Base-by-base conservation (phyloP, 306 rosid genomes). In the Medicago arabica region DNA sequence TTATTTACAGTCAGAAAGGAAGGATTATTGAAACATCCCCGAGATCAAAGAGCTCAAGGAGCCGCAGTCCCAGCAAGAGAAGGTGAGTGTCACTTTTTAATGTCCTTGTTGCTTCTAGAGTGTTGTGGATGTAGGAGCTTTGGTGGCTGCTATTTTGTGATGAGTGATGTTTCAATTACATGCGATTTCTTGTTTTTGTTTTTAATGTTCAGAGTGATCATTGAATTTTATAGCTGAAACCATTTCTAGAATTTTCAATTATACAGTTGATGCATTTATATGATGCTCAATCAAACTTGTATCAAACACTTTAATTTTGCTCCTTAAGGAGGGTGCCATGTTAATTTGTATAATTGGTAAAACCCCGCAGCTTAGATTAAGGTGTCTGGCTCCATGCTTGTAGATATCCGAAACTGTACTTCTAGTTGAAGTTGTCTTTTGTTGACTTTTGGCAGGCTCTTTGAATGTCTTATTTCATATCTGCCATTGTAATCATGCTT, bases 31-130 rank as follows among this genome's bases (percentile, higher is more conserved):
- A 91, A 78, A 12, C 85, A 13, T 41, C 72, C 59, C 84, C 89
- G 2, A 88, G 72, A 77, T 71, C 97, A 9, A 90, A 85, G 70
- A 76, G 81, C 74, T 91, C 98, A 67, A 81, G 96, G 88, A 91
- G 97, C 80, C 92, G 92, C 72, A 93, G 97, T 82, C 98, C 98
- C 68, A 81, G 62, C 64, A 83, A 58, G 79, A 88, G 78, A 76
- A 83, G 96, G 98, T 89, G 6, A 23, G 80, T 71, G 70, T 2
- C 65, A 10, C 62, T 76, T 54, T 57, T 38, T 39, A 39, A 40
- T 63, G 43, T 43, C 34, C 19, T 25, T 18, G 41, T 9, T 67
- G 4, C 63, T 69, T 71, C 19, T 17, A 36, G 40, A 36, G 9
- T 54, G 9, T 46, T 61, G 63, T 16, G 18, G 28, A 13, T 23